Base-by-base conservation (phyloP, 768 basidiomycete species). In the Agaricus subrufescens region DNA sequence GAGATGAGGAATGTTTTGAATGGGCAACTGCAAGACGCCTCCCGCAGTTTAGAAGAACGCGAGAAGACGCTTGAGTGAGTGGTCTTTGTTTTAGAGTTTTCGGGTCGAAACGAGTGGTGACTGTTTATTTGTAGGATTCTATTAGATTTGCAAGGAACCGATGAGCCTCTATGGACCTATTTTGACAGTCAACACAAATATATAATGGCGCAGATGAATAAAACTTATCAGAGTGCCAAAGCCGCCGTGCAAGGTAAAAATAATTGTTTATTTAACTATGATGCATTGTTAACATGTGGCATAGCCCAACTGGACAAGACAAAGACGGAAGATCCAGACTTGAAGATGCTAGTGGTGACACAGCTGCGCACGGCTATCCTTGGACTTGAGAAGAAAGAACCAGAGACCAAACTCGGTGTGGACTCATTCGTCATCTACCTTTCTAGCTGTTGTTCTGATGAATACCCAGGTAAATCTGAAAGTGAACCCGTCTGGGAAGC, bases 1-100 rank as follows among this genome's bases (percentile, higher is more conserved):
- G 93, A 96, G 69, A 92, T 99, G 91, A 81, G 85, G 60, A 83
- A 77, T 48, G 81, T 85, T 27, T 77, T 98, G 15, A 70, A 87
- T 53, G 78, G 79, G n/a, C 86, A 93, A 63, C 70, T 99, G 45
- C 85, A 90, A 68, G 93, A 98, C 62, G 80, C 87, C 3, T 78
- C 73, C 50, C 80, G 91, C 49, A 85, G 82, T 46, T 79, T 94
- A 3, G 97, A 99, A 60, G 96, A 98, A 61, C 94, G 97, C 58
- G 95, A 98, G 73, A 94, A 91, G 75, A 97, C 91, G 1, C 89
- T 99, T 53, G 95, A 98, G 97, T 94, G 64, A 62, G 86, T 72
- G 1, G 19, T 56, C 43, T 50, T 29, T 39, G 12, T 48, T 34
- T 23, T 45, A 10, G 50, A 40, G 27, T 3, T 14, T 30, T 15